Evolutionary conservation across 352 stramenopile species (phyloP), one percentile per base, ranked within the genome.

Genomic region (Peronosclerospora sorghi): DNA sequence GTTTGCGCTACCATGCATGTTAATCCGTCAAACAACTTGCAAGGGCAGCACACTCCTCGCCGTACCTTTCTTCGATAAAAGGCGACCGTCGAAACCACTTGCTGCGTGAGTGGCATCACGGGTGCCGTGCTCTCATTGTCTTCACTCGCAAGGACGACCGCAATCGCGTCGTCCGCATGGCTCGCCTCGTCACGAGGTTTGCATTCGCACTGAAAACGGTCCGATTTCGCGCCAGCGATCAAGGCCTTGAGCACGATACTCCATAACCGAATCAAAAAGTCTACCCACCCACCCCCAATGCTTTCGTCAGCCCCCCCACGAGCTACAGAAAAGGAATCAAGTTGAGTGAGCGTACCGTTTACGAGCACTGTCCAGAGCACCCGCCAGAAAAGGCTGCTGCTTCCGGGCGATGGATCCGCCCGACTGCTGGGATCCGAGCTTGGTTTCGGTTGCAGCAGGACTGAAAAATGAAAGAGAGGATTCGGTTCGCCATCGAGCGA

Each of bases 51-150:
- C 26, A 30, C 6, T 10, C 10, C 10, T 10, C 6, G 36, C 17
- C 28, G 28, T 52, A 88, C 76, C 65, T 90, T 90, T 61, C 77
- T 62, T 29, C 77, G 61, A 28, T 86, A 80, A 18, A 86, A 82
- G 4, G 67, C 42, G 18, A 65, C 56, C 5, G 62, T 65, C 5
- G 70, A 73, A 24, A 54, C 39, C 13, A 42, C 34, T 1, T 53
- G 63, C 15, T 57, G 48, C 44, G 48, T 54, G 37, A 57, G 36
- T 43, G 38, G 29, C 4, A 54, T 46, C 18, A 34, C 28, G 14
- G 18, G 29, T 19, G 41, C 45, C 19, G 18, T 41, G 35, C 18
- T 35, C 20, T 44, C 32, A 1, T 28, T 44, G 21, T 40, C 42
- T 49, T 48, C 45, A 19, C 41, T 45, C n/a, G 14, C 4, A 8